These are phyloP conservation scores for Pelagophyceae sp. DNA, from an alignment of 352 stramenopile genomes.

Conservation along the genomic window DNA sequence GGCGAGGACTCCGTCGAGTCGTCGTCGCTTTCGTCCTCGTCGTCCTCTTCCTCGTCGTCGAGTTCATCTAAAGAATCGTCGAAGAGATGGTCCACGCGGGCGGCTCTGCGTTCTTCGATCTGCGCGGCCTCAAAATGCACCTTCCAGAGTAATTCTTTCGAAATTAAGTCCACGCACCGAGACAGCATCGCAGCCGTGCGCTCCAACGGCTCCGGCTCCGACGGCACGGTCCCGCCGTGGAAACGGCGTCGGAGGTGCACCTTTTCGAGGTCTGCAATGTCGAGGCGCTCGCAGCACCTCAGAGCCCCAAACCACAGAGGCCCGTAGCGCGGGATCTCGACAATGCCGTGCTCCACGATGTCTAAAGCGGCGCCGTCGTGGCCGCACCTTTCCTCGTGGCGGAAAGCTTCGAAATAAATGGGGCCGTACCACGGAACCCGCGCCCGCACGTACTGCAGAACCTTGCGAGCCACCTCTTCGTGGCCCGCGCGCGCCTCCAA, in stretches of 20 bases:
- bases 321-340: slow-evolving; percentile 64
- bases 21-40: background rate
- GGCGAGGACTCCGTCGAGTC: background rate
- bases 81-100: too few relatives aligned
- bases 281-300: slow-evolving; percentile 58
- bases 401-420: slow-evolving; percentile 70
- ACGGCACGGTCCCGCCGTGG: slow-evolving; percentile 41
- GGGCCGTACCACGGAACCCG: slow-evolving; percentile 71
- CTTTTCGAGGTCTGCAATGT: slow-evolving; percentile 39
- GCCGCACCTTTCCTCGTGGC: slow-evolving; percentile 49
- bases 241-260: slow-evolving; percentile 40
- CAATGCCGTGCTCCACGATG: slow-evolving; percentile 62
- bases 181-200: slow-evolving; percentile 29
- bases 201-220: slow-evolving; percentile 17
- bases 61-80: too few relatives aligned
- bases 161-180: slow-evolving; percentile 48
- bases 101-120: slow-evolving; percentile 57
- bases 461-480: slow-evolving; percentile 50
- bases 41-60: slow-evolving; percentile 19
- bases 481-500: slow-evolving; percentile 64
- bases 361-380: slow-evolving; percentile 46
- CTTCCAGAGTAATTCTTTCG: slow-evolving; percentile 71
- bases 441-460: slow-evolving; percentile 69
- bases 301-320: slow-evolving; percentile 79
- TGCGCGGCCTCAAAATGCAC: slow-evolving; percentile 67